Base-by-base conservation (phyloP, 2,329 filamentous ascomycete genomes). In the Onygena corvina region DNA sequence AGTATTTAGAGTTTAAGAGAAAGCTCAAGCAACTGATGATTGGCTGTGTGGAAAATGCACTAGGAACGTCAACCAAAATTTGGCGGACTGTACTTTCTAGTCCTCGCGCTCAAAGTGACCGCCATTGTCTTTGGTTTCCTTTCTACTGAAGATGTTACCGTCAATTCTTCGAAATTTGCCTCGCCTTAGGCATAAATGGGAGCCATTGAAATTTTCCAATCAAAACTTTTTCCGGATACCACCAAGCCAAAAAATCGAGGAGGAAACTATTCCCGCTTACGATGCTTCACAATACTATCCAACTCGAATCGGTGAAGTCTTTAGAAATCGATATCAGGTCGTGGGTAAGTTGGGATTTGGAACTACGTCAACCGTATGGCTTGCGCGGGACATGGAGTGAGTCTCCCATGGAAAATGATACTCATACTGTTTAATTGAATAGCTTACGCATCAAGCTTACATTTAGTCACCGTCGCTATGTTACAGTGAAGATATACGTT, bases 271-370 rank as follows among this genome's bases (percentile, higher is more conserved):
- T 5, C 61, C 59, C 14, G 56, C 45, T 40, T 57, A 56, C 47
- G 27, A 52, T 46, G 49, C 61, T 6, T 48, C 50, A 1, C 54
- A 44, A 14, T 64, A 61, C 51, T 65, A 64, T 56, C 62, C 61
- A 16, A 54, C 55, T 33, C 53, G 45, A 31, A 63, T 65, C 53
- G 61, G 61, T 23, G 57, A 65, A 50, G 31, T 63, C 1, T 7
- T 65, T 4, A 53, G 59, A 40, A 48, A 59, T 0, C 56, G 56
- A 25, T 67, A 67, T 53, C 60, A 64, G 52, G 53, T 67, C 12
- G 52, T 66, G 11, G 62, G 60, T 1, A 67, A 67, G 54, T 49
- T 66, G 12, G 64, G 64, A 27, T 67, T 59, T 57, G 64, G 65
- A 51, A 30, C 60, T 30, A 63, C 48, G 18, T 68, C 63, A 23